Conservation (phyloP, 2,329 filamentous ascomycete species). For the Fusarium nanum region DNA sequence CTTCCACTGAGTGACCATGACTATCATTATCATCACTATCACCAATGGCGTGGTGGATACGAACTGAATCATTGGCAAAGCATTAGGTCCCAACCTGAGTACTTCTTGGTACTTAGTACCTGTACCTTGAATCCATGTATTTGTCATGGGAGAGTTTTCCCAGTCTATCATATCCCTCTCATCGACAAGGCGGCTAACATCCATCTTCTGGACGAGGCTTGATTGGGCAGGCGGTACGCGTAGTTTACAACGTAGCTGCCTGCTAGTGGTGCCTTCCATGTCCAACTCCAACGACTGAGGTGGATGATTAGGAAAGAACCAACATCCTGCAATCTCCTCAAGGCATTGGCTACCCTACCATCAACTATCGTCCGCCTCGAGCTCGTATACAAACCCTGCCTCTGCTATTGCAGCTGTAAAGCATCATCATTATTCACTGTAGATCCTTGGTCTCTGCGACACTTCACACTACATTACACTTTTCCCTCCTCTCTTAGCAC, state of each 20-base stretch:
- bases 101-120: background rate
- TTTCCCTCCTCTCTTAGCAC: slow-evolving; percentile 32
- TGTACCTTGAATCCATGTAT: background rate
- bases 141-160: background rate
- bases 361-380: slow-evolving; percentile 15
- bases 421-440: background rate
- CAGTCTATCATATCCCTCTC: background rate
- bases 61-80: slow-evolving; percentile 26
- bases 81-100: background rate
- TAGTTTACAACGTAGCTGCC: slow-evolving; percentile 12
- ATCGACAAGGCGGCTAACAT: slow-evolving; percentile 10
- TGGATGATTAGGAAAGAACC: slow-evolving; percentile 18
- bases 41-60: slow-evolving; percentile 10
- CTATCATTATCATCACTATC: background rate
- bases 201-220: slow-evolving; percentile 1
- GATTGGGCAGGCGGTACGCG: slow-evolving; percentile 14
- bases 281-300: slow-evolving; percentile 9
- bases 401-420: background rate
- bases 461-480: background rate
- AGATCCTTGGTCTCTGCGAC: background rate
- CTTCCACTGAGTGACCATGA: background rate
- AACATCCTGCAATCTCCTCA: slow-evolving; percentile 43
- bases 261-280: slow-evolving; percentile 19
- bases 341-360: slow-evolving; percentile 12
- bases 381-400: slow-evolving; percentile 26